Percentiles rank a stretch among this genome's conserved stretches.
phyloP scores from a whole-genome alignment of 306 rosid genomes.

The Cotoneaster glaucophyllus region DNA sequence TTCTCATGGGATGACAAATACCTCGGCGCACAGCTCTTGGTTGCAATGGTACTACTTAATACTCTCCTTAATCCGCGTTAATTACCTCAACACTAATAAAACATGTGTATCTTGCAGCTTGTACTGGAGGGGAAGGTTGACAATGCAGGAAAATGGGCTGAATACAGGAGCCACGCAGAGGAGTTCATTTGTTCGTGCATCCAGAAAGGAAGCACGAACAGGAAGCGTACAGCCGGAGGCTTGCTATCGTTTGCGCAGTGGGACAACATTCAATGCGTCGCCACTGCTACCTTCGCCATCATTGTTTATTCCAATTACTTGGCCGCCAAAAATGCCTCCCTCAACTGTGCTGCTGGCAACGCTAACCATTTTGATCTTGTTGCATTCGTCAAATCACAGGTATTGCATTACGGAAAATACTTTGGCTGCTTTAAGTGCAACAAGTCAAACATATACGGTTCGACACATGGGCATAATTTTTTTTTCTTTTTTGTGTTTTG shows the following conservation, averaged over 20 bases:
- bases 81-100: no score
- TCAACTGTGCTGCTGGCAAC: slow-evolving; percentile 13
- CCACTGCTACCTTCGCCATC: slow-evolving; percentile 42
- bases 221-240: slow-evolving; percentile 34
- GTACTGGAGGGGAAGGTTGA: slow-evolving; percentile 32
- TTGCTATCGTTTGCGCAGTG: slow-evolving; percentile 41
- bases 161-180: slow-evolving; percentile 37
- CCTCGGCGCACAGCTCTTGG: slow-evolving; percentile 45
- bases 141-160: slow-evolving; percentile 11
- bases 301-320: slow-evolving; percentile 42
- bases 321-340: background rate
- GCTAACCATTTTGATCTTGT: slow-evolving; percentile 27
- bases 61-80: no score
- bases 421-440: background rate
- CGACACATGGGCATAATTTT: no score
- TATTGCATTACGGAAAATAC: background rate
- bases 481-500: background rate
- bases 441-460: no score
- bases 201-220: slow-evolving; percentile 29
- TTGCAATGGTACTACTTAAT: slow-evolving; percentile 31
- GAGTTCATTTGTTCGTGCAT: slow-evolving; percentile 45
- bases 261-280: slow-evolving; percentile 41
- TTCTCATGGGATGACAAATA: slow-evolving; percentile 67
- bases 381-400: slow-evolving; percentile 33
- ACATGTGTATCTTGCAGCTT: slow-evolving; percentile 28